These are phyloP conservation scores for Colletotrichum spaethianum DNA, from an alignment of 2,329 filamentous ascomycete species.

Conservation along the genomic window DNA sequence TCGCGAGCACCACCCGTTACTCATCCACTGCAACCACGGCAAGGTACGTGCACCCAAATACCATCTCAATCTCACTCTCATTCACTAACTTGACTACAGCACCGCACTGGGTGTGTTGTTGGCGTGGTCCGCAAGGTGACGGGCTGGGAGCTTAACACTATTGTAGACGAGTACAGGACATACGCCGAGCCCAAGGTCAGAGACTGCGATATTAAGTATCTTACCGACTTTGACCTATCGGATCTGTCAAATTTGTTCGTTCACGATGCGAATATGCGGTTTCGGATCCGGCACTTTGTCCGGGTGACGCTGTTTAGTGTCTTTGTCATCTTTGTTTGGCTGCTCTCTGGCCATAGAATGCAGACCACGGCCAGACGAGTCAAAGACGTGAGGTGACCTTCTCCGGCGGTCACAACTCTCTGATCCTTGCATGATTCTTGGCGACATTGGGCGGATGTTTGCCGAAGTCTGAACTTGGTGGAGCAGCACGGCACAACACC, in stretches of 20 bases:
- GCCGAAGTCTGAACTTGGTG: constrained; percentile 21
- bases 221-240: constrained; percentile 63
- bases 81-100: constrained; percentile 59
- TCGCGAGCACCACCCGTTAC: constrained; percentile 80
- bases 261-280: constrained; percentile 43
- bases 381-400: constrained; percentile 32
- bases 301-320: constrained; percentile 60
- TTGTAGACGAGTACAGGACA: constrained; percentile 80
- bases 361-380: constrained; percentile 34
- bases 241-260: constrained; percentile 56
- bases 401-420: neutral
- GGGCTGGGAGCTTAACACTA: constrained; percentile 73
- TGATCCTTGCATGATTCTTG: constrained; percentile 27
- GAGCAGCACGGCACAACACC: constrained; percentile 1
- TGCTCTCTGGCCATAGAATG: constrained; percentile 55
- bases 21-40: constrained; percentile 95
- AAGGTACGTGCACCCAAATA: constrained; percentile 64
- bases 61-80: no score
- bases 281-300: constrained; percentile 55
- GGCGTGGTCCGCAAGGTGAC: constrained; percentile 82
- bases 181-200: constrained; percentile 75
- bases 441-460: constrained; percentile 24
- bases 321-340: constrained; percentile 60
- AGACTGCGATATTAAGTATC: constrained; percentile 72
- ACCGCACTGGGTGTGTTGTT: constrained; percentile 92